These are phyloP conservation scores for Pezicula radicicola DNA, from an alignment of 2,329 filamentous ascomycete genomes.

Conservation along the genomic window DNA sequence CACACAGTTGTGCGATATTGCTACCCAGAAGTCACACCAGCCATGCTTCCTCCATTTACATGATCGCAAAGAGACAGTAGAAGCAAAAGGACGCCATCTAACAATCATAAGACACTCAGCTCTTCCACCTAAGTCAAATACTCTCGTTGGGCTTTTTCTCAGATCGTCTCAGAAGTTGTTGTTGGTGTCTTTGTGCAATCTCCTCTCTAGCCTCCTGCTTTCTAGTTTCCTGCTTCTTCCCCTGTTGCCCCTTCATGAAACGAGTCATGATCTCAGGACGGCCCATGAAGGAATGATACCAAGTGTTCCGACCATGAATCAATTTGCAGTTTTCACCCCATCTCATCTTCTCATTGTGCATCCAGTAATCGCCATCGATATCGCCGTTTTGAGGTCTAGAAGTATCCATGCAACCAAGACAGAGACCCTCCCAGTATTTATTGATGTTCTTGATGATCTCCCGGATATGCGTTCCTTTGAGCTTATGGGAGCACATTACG, in stretches of 20 bases:
- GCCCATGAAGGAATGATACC: slow-evolving; percentile 9
- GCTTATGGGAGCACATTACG: background rate
- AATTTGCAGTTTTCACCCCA: background rate
- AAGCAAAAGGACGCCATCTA: too few species aligned
- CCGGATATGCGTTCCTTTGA: background rate
- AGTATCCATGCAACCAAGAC: slow-evolving; percentile 6
- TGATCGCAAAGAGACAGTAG: too few species aligned
- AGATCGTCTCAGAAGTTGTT: too few species aligned
- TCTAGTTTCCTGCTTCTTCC: background rate
- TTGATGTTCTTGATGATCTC: background rate
- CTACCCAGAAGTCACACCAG: too few species aligned
- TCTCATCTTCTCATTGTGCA: background rate
- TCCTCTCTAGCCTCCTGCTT: too few species aligned
- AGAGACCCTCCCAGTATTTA: slow-evolving; percentile 8
- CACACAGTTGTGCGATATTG: too few species aligned
- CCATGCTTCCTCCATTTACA: too few species aligned
- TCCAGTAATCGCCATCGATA: background rate
- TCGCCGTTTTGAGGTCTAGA: background rate
- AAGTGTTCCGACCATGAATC: slow-evolving; percentile 1
- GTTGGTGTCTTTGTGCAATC: too few species aligned
- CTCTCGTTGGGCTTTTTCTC: too few species aligned
- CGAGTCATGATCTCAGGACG: slow-evolving; percentile 1
- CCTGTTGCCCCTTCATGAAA: background rate
- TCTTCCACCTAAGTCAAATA: background rate
- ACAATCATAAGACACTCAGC: too few species aligned